Conservation (phyloP, 2,329 filamentous ascomycete species). For the Fusarium miscanthi region DNA sequence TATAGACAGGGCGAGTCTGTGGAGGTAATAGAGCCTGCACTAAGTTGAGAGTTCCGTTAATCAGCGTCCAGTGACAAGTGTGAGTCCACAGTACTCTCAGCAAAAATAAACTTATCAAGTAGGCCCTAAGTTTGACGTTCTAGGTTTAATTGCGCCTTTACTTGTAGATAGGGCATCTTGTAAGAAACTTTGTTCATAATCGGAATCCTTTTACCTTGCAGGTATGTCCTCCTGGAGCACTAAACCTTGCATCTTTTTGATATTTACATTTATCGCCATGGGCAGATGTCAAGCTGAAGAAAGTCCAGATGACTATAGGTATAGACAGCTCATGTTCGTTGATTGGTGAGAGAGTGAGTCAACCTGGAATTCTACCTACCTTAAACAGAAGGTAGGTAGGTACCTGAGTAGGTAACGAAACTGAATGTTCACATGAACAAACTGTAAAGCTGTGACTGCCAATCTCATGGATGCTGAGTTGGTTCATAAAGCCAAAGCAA, state of each 20-base stretch:
- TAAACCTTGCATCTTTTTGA: not conserved
- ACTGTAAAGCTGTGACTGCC: not conserved
- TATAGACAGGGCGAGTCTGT: not conserved
- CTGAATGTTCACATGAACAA: not conserved
- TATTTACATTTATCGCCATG: not conserved
- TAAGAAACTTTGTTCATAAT: not conserved
- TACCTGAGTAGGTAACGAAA: not conserved
- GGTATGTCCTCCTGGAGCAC: not conserved
- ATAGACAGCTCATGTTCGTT: not conserved
- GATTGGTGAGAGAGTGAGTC: no score
- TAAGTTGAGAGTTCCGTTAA: not conserved
- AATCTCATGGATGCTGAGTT: not conserved
- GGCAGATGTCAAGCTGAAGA: not conserved
- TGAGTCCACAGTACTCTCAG: no score
- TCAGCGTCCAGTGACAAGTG: not conserved
- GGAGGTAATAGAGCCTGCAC: not conserved
- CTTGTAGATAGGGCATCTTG: not conserved
- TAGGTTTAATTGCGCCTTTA: not conserved
- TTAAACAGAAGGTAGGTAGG: not conserved
- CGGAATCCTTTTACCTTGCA: not conserved
- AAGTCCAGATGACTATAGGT: not conserved
- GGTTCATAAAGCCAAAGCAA: not conserved
- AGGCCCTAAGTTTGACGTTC: not conserved
- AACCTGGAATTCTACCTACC: not conserved
- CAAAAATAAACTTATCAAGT: not conserved